These are phyloP conservation scores for Cryptococcus sp. DNA, from an alignment of 1,284 basidiomycete genomes.

Conservation along the genomic window DNA sequence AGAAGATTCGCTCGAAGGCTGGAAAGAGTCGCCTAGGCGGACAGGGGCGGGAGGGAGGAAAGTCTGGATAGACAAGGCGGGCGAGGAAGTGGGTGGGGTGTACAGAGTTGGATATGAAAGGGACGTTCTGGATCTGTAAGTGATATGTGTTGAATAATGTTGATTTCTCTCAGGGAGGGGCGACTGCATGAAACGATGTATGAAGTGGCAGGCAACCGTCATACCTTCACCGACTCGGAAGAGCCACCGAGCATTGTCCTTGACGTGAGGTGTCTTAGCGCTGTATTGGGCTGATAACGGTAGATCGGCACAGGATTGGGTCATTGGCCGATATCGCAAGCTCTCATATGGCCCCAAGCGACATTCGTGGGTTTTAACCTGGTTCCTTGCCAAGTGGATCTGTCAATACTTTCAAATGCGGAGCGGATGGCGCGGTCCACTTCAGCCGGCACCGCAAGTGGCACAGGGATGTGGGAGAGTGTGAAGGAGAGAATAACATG, in stretches of 20 bases:
- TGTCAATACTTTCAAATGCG: slow-evolving; percentile 27
- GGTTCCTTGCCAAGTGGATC: slow-evolving; percentile 43
- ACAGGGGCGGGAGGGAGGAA: slow-evolving; percentile 21
- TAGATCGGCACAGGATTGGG: slow-evolving; percentile 50
- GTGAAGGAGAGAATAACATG: slow-evolving; percentile 41
- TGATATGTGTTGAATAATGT: not conserved
- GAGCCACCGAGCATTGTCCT: slow-evolving; percentile 40
- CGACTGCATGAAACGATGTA: slow-evolving; percentile 49
- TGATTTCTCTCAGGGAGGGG: slow-evolving; percentile 32
- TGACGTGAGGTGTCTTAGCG: slow-evolving; percentile 37
- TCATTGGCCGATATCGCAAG: slow-evolving; percentile 50
- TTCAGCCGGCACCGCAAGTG: slow-evolving; percentile 14
- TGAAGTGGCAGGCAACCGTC: slow-evolving; percentile 35
- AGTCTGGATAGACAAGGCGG: slow-evolving; percentile 23
- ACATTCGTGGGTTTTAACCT: slow-evolving; percentile 47
- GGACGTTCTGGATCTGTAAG: slow-evolving; percentile 47
- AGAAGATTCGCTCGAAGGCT: slow-evolving; percentile 11
- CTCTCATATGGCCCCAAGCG: slow-evolving; percentile 41
- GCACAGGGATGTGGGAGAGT: slow-evolving; percentile 41
- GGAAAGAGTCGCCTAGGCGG: slow-evolving; percentile 22
- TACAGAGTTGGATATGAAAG: slow-evolving; percentile 51
- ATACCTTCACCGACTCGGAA: slow-evolving; percentile 37
- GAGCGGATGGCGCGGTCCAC: slow-evolving; percentile 27
- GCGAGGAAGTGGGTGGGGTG: slow-evolving; percentile 16
- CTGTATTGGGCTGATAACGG: not conserved